A percentile compares a stretch with the other conserved stretches of the same genome.
Evolutionary conservation across 345 rosid species (phyloP).

Genomic region (Arabis hirsuta): DNA sequence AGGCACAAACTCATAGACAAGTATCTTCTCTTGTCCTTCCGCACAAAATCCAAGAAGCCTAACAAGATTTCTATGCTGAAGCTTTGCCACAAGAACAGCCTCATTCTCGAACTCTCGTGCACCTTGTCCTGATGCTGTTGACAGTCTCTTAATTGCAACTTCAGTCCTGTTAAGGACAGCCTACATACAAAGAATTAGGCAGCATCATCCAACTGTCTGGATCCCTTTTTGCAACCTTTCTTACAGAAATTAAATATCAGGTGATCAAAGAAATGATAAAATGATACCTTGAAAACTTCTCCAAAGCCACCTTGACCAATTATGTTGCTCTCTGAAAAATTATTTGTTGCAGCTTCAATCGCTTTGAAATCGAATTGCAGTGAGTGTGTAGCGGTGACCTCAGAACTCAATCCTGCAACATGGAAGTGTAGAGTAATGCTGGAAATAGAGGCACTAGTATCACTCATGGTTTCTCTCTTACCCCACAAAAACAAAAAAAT

Average conservation of each 20-base stretch:
- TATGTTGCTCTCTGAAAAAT: constrained; percentile 52
- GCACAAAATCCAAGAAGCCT: not conserved
- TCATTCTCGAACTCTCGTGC: constrained; percentile 3
- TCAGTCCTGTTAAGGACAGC: not conserved
- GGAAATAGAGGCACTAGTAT: no score
- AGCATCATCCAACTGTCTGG: no score
- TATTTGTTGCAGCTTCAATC: constrained; percentile 51
- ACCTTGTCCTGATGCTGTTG: not conserved
- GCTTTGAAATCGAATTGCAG: constrained; percentile 48
- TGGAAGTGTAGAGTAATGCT: not conserved
- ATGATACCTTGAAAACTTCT: constrained; percentile 57
- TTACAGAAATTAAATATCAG: no score
- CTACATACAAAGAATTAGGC: no score
- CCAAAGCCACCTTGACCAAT: constrained; percentile 74
- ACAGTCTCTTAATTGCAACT: constrained; percentile 5
- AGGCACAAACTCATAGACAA: not conserved
- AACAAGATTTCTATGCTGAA: constrained; percentile 7
- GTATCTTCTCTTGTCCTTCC: not conserved
- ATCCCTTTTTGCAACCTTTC: no score
- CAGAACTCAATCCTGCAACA: not conserved
- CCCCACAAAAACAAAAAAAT: no score
- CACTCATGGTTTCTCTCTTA: no score
- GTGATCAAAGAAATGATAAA: not conserved
- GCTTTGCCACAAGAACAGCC: not conserved
- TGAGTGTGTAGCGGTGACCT: constrained; percentile 31